phyloP scores from a whole-genome alignment of 2,329 filamentous ascomycete species.

The Alternaria novae-zelandiae region DNA sequence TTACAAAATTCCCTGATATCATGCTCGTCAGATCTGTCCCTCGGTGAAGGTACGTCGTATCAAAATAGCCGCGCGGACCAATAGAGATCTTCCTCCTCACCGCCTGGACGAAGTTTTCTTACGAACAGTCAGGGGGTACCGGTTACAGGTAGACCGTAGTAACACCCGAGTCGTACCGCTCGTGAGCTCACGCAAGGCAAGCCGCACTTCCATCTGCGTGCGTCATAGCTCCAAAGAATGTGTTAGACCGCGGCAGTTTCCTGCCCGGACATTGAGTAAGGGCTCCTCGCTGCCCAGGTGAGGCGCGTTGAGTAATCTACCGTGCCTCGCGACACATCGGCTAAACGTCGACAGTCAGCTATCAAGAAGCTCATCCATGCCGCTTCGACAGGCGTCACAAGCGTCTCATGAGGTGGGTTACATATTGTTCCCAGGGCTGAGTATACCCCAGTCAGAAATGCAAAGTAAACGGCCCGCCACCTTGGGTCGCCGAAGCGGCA shows the following conservation, averaged over 20 bases:
- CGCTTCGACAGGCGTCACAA: background rate
- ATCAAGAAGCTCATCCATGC: background rate
- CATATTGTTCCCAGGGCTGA: conserved; percentile 11
- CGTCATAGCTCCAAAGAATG: conserved; percentile 30
- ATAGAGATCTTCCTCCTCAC: conserved; percentile 33
- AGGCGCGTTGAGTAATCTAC: conserved; percentile 6
- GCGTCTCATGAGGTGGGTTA: background rate
- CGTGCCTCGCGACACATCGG: conserved; percentile 2
- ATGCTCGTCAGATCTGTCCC: conserved; percentile 9
- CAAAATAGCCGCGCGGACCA: conserved; percentile 25
- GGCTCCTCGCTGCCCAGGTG: conserved; percentile 2
- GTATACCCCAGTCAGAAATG: conserved; percentile 17
- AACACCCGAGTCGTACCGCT: conserved; percentile 33
- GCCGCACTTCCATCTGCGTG: conserved; percentile 18
- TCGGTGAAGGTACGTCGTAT: conserved; percentile 18
- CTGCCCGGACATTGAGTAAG: conserved; percentile 13
- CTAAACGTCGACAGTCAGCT: background rate
- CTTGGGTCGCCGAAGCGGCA: conserved; percentile 32
- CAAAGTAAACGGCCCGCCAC: conserved; percentile 30
- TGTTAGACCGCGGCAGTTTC: conserved; percentile 20
- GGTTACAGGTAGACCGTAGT: conserved; percentile 29
- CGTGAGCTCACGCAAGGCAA: conserved; percentile 21
- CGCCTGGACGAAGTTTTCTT: conserved; percentile 30
- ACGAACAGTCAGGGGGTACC: conserved; percentile 25
- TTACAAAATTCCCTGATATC: conserved; percentile 14